Evolutionary conservation across 2,329 filamentous ascomycete species (phyloP), one percentile per base, ranked within the genome.

Genomic region (Penicillium sp.): DNA sequence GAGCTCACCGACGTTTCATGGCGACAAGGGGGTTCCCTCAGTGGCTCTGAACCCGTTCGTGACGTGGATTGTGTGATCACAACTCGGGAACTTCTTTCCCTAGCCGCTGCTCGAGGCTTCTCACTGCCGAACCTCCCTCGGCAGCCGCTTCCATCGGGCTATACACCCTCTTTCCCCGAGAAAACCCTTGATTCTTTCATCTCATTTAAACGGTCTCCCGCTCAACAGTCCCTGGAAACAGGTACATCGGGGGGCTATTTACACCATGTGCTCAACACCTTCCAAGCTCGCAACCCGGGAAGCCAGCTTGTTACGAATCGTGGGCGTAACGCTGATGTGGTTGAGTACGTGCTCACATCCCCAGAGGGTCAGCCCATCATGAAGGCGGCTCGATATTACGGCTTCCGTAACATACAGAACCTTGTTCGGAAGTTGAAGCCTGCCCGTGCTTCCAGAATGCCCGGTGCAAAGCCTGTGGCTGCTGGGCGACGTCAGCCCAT

Each of bases 41-140:
- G 46, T 10, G 42, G 63, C n/a, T 55, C 75, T 74, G 46, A 77
- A 74, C 76, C 80, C 1, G 81, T 94, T 24, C 82, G 94, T 50
- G 94, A 99, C 66, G 92, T 97, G 43, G 94, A 99, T 75, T 97
- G 92, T 71, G 94, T 99, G 40, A 97, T 99, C 70, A 99, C 94
- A 13, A 92, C 90, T 61, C 92, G 94, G 61, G 94, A 99, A 74
- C 81, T 99, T 20, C 79, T 99, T 33, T 94, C 94, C 79, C 81
- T 99, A 31, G 89, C 92, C 18, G 86, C 90, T 47, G 88, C 89
- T 42, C 84, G 92, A 57, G 83, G 84, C 18, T 83, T 96, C 55
- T 81, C 87, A 64, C 90, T 99, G 70, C 86, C 89, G 54, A 73
- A 75, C 24, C 74, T 96, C 53, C 81, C 89, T n/a, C 79, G 80